Conservation (phyloP, 2,329 filamentous ascomycete species). For the Keithomyces neogunnii region DNA sequence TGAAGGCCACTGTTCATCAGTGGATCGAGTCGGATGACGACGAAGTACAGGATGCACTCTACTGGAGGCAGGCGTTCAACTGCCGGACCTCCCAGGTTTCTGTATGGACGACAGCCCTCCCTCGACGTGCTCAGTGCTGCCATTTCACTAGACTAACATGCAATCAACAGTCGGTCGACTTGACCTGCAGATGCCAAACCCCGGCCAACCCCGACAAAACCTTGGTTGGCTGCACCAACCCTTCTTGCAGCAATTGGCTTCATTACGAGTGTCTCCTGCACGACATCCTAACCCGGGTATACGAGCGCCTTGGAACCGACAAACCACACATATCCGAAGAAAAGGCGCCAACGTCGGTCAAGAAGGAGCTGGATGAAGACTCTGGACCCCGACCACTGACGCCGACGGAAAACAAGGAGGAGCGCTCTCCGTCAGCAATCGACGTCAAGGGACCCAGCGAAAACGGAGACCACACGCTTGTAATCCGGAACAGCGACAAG, state of each 20-base stretch:
- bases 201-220: constrained; percentile 55
- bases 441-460: constrained; percentile 41
- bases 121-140: neutral
- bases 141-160: neutral
- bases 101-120: constrained; percentile 30
- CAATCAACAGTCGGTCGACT: constrained; percentile 37
- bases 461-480: constrained; percentile 28
- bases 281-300: constrained; percentile 42
- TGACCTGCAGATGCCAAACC: constrained; percentile 49
- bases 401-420: constrained; percentile 40
- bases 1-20: constrained; percentile 51
- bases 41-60: constrained; percentile 48
- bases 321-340: constrained; percentile 46
- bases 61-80: constrained; percentile 58
- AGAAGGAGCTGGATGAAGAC: constrained; percentile 28
- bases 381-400: constrained; percentile 35
- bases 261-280: constrained; percentile 55
- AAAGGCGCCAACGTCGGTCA: constrained; percentile 26
- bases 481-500: constrained; percentile 25
- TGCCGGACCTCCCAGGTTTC: constrained; percentile 48
- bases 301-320: constrained; percentile 39
- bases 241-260: constrained; percentile 51
- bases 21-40: constrained; percentile 65
- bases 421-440: constrained; percentile 39
- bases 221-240: constrained; percentile 48